phyloP scores from a whole-genome alignment of 2,329 filamentous ascomycete species.

The Xylariaceae sp. region DNA sequence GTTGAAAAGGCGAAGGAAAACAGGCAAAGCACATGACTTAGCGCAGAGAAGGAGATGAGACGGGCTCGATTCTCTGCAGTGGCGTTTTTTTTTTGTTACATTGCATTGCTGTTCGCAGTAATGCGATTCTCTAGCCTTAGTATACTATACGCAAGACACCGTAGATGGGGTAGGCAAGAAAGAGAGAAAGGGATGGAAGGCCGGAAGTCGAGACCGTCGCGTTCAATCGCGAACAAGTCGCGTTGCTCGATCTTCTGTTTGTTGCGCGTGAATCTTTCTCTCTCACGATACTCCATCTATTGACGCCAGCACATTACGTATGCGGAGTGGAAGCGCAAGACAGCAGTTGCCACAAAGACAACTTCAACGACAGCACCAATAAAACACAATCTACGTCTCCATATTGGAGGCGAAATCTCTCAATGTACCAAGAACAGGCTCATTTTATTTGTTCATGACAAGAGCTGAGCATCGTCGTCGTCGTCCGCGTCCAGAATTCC shows the following conservation, averaged over 20 bases:
- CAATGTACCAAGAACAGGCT: not conserved
- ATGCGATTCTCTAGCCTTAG: conserved; percentile 20
- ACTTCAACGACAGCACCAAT: not conserved
- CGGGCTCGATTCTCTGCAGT: not conserved
- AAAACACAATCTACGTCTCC: not conserved
- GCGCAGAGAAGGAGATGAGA: too few species aligned
- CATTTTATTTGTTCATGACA: conserved; percentile 6
- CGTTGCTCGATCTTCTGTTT: conserved; percentile 3
- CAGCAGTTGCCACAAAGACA: not conserved
- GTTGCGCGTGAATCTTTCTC: conserved; percentile 7
- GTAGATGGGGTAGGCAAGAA: too few species aligned
- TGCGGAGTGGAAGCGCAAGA: too few species aligned
- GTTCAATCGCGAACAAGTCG: conserved; percentile 7
- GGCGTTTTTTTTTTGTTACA: conserved; percentile 7
- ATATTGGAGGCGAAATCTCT: not conserved
- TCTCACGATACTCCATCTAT: conserved; percentile 10
- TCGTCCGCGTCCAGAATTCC: not conserved
- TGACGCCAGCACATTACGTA: conserved; percentile 3
- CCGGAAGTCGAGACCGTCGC: conserved; percentile 8
- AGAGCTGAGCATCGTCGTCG: not conserved
- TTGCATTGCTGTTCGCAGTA: conserved; percentile 20
- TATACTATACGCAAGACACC: not conserved
- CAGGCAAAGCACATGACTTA: conserved; percentile 7
- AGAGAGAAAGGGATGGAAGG: conserved; percentile 6
- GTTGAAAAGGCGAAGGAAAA: conserved; percentile 9